Conservation (phyloP, 805 yeast genomes). For the Hanseniaspora pseudoguilliermondii region DNA sequence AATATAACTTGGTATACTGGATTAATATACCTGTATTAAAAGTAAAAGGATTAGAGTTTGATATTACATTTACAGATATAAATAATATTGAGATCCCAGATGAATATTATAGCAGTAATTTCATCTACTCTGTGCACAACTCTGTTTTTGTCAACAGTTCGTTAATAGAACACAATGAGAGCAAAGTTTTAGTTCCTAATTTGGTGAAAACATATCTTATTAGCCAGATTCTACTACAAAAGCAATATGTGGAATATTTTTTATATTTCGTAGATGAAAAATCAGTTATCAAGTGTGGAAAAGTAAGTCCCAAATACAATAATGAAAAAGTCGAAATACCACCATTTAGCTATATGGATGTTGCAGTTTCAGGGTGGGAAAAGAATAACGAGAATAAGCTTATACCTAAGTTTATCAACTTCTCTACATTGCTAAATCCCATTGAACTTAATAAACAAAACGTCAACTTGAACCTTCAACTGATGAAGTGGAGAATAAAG, state of each 20-base stretch:
- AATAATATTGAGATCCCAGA: neutral
- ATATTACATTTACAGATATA: neutral
- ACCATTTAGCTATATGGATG: constrained; percentile 14
- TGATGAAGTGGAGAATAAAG: constrained; percentile 94
- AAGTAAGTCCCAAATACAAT: constrained; percentile 24
- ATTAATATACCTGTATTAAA: constrained; percentile 59
- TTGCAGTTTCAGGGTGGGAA: constrained; percentile 79
- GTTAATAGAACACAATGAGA: neutral
- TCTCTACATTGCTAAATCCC: constrained; percentile 74
- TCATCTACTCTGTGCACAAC: neutral
- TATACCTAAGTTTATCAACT: constrained; percentile 71
- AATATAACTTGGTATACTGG: constrained; percentile 84
- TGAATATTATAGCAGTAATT: neutral
- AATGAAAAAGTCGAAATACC: constrained; percentile 13
- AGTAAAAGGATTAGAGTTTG: constrained; percentile 13
- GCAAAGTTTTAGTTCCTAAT: neutral
- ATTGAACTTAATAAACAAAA: constrained; percentile 76
- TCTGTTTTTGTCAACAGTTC: neutral
- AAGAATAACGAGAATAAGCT: constrained; percentile 58
- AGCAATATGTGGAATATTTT: neutral
- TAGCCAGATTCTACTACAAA: neutral
- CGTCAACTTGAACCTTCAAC: constrained; percentile 73
- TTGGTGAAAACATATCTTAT: neutral
- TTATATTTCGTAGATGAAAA: neutral
- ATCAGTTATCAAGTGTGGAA: constrained; percentile 24